Evolutionary conservation across 2,329 filamentous ascomycete genomes (phyloP).

Genomic region (Arthrobotrys conoides): DNA sequence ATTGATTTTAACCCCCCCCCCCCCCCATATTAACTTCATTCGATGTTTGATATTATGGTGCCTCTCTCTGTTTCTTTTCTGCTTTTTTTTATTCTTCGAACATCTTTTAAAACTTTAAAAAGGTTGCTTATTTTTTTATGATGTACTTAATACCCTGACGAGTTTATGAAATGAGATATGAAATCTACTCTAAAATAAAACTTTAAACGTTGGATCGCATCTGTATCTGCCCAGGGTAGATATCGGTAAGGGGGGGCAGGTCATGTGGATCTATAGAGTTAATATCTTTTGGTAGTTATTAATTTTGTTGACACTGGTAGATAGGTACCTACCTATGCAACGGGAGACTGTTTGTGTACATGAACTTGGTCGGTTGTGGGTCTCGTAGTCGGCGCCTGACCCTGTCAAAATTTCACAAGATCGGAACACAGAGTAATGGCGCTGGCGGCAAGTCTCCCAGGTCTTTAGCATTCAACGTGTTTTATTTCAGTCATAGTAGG

Average conservation of each 20-base stretch:
- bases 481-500: neutral
- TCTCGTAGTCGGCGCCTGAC: conserved; percentile 20
- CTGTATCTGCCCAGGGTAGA: too few relatives aligned
- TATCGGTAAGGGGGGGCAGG: neutral
- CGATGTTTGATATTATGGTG: neutral
- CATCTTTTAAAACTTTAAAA: conserved; percentile 1
- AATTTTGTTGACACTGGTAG: too few relatives aligned
- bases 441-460: too few relatives aligned
- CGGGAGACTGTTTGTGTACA: too few relatives aligned
- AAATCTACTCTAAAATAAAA: neutral
- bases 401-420: neutral
- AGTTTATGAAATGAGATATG: conserved; percentile 28
- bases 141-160: conserved; percentile 31
- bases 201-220: too few relatives aligned
- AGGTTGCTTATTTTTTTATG: neutral
- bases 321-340: too few relatives aligned
- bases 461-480: too few relatives aligned
- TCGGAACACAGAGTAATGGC: neutral
- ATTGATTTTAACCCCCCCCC: too few relatives aligned
- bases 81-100: neutral
- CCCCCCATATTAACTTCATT: too few relatives aligned
- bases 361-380: too few relatives aligned
- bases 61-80: neutral
- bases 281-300: too few relatives aligned
- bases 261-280: conserved; percentile 33